Evolutionary conservation across 2,329 filamentous ascomycete genomes (phyloP).

Genomic region (Cytospora piceicola): DNA sequence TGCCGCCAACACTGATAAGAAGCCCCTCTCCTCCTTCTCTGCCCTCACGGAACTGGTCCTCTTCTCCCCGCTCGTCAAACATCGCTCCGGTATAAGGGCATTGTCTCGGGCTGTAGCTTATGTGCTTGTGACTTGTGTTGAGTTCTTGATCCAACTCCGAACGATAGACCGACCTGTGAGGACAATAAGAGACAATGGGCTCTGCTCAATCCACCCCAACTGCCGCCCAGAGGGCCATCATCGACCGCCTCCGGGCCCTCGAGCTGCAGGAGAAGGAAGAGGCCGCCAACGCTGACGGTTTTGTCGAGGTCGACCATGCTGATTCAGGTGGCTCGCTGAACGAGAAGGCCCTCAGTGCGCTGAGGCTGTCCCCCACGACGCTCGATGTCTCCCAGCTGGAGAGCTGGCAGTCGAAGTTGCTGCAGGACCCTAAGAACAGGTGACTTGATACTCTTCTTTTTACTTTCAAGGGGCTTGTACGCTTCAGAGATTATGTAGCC

Average conservation of each 20-base stretch:
- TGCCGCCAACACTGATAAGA: neutral
- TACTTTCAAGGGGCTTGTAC: no score
- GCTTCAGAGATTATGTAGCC: no score
- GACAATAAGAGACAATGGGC: constrained; percentile 44
- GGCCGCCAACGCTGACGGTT: constrained; percentile 51
- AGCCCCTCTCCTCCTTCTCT: neutral
- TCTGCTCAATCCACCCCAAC: constrained; percentile 47
- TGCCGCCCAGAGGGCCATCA: constrained; percentile 48
- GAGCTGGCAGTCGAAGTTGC: constrained; percentile 64
- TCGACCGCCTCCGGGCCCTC: constrained; percentile 50
- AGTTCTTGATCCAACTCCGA: neutral
- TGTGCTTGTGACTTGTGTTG: neutral
- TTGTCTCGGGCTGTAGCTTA: no score
- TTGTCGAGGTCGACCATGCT: constrained; percentile 51
- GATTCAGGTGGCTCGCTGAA: constrained; percentile 31
- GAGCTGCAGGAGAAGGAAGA: constrained; percentile 40
- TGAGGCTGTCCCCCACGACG: constrained; percentile 43
- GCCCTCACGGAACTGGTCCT: neutral
- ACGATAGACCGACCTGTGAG: neutral
- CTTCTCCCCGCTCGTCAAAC: neutral
- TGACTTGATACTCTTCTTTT: constrained; percentile 38
- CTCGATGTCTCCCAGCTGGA: constrained; percentile 57
- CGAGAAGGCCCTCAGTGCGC: constrained; percentile 41
- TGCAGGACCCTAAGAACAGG: constrained; percentile 70
- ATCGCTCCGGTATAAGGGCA: no score